Evolutionary conservation across 2,329 filamentous ascomycete species (phyloP).

Genomic region (Botrytis byssoidea): DNA sequence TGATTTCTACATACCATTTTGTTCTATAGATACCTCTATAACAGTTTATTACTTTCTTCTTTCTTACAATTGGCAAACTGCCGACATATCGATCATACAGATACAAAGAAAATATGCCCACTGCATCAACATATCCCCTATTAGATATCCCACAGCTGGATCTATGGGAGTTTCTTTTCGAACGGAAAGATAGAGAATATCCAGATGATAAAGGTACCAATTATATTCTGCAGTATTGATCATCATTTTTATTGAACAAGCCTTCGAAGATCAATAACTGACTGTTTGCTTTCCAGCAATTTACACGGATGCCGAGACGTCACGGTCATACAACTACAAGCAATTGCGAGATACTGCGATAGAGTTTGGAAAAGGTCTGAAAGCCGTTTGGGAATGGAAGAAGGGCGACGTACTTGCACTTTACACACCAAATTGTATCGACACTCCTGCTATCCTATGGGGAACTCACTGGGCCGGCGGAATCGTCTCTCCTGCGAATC

Average conservation of each 20-base stretch:
- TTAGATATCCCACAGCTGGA: constrained; percentile 73
- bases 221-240: constrained; percentile 45
- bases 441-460: constrained; percentile 74
- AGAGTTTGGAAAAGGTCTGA: constrained; percentile 79
- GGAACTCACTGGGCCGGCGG: constrained; percentile 83
- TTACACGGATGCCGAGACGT: constrained; percentile 72
- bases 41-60: neutral
- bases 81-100: neutral
- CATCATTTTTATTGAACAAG: neutral
- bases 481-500: constrained; percentile 80
- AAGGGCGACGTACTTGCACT: constrained; percentile 81
- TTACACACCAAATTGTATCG: constrained; percentile 83
- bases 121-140: constrained; percentile 30
- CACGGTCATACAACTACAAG: constrained; percentile 66
- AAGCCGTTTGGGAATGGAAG: constrained; percentile 71
- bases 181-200: constrained; percentile 62
- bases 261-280: neutral
- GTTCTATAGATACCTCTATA: neutral
- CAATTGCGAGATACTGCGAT: constrained; percentile 64
- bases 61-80: neutral
- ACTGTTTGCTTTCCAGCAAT: constrained; percentile 56
- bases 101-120: constrained; percentile 31
- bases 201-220: constrained; percentile 69
- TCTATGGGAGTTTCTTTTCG: constrained; percentile 77
- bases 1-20: neutral